Evolutionary conservation across 2,329 filamentous ascomycete species (phyloP).

Genomic region (Thermoascus crustaceus): DNA sequence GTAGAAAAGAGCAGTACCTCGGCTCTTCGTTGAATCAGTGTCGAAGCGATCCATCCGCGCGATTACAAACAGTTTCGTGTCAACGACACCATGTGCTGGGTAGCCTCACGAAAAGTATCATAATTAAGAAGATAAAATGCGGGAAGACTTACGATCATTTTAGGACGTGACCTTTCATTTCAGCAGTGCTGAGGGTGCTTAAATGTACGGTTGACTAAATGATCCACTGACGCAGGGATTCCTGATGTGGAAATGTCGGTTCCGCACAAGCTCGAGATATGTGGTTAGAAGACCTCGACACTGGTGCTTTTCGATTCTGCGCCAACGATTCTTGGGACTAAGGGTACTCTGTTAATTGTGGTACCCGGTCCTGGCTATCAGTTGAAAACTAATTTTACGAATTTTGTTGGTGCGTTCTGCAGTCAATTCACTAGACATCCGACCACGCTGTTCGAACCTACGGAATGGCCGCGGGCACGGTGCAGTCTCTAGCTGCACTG

Average conservation of each 20-base stretch:
- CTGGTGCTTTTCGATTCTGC: background rate
- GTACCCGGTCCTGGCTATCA: background rate
- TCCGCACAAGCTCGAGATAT: slow-evolving; percentile 2
- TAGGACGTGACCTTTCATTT: no score
- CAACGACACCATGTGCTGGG: no score
- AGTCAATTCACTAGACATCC: background rate
- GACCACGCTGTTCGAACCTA: background rate
- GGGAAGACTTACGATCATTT: no score
- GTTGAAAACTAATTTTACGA: background rate
- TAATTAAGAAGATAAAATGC: no score
- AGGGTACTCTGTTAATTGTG: background rate
- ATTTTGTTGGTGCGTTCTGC: background rate
- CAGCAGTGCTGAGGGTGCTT: no score
- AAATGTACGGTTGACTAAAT: background rate
- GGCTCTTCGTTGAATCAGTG: no score
- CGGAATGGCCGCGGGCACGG: slow-evolving; percentile 34
- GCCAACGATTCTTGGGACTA: background rate
- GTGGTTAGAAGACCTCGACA: background rate
- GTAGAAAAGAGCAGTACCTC: no score
- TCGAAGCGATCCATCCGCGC: no score
- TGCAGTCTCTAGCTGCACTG: slow-evolving; percentile 45
- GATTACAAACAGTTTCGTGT: no score
- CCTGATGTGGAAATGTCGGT: slow-evolving; percentile 1
- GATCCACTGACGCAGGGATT: background rate
- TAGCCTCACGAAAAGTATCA: no score